Base-by-base conservation (phyloP, 2,329 filamentous ascomycete genomes). In the Onygenales sp. region DNA sequence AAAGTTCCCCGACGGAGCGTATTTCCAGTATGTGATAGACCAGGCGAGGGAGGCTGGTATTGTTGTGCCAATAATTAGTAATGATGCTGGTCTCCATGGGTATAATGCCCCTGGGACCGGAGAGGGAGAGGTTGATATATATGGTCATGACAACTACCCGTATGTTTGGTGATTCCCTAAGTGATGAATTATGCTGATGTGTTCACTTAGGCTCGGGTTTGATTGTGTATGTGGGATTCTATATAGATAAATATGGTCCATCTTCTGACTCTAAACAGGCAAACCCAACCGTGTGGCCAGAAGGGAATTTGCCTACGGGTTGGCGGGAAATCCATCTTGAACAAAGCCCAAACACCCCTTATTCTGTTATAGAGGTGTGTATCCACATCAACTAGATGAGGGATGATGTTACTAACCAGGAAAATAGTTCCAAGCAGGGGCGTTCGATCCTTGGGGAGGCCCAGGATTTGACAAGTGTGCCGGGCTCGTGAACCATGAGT, bases 371-470 rank as follows among this genome's bases (percentile, higher is more conserved):
- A 2, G 84, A 86, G 68, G 70, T 73, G 60, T 48, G 65, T 59
- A 41, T 11, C 14, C 13, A 14, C 17, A 43, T 33, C 43, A n/a
- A 27, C 17, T 31, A 27, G 2, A 9, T 13, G 31, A 7, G n/a
- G 11, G 17, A 49, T 17, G 13, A 39, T 2, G 32, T 50, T 5
- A 31, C 17, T 41, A 10, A 54, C 43, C 32, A 33, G 46, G 36
- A 41, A 14, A 64, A 43, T 61, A 84, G 73, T 86, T 85, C 58
- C 84, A 89, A 75, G 85, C 80, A 1, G 86, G 86, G 21, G 75
- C 82, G 0, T 89, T 85, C 56, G 86, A 89, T 63, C 82, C 83
- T 0, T 92, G 86, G 80, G 88, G 86, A 48, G 87, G 86, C 13
- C 71, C 75, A 11, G 85, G 86, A 0, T 87, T 87, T 49, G 82